Percentiles rank a stretch among this genome's conserved stretches.
Conservation (phyloP, 2,329 filamentous ascomycete genomes). For the Epichloe sibirici region DNA sequence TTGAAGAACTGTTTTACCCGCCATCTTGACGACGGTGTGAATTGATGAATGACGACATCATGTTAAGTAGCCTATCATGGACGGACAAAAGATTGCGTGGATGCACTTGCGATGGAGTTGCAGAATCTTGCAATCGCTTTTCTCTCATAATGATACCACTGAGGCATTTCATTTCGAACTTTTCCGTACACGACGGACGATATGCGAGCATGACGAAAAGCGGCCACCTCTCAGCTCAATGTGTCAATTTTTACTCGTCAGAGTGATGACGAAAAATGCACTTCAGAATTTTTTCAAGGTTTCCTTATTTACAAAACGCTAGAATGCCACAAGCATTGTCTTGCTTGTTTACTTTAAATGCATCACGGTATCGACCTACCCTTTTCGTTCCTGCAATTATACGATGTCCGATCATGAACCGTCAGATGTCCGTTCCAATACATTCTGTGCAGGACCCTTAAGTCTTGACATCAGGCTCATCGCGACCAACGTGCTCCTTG, state of each 20-base stretch:
- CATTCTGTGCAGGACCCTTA: slow-evolving; percentile 29
- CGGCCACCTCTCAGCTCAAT: background rate
- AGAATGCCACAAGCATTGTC: background rate
- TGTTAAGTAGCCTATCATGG: background rate
- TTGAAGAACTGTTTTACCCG: slow-evolving; percentile 28
- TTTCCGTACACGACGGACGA: background rate
- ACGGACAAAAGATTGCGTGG: background rate
- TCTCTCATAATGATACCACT: background rate
- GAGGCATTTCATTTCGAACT: background rate
- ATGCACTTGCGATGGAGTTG: background rate
- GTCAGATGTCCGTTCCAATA: background rate
- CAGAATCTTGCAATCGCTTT: background rate
- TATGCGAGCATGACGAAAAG: background rate
- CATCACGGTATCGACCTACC: background rate
- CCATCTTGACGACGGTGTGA: background rate
- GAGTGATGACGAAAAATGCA: background rate
- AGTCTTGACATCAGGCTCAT: slow-evolving; percentile 93
- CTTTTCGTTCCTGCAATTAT: background rate
- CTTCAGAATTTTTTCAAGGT: background rate
- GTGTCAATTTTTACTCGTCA: background rate
- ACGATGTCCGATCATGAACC: background rate
- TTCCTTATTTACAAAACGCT: slow-evolving; percentile 1
- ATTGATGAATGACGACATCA: background rate
- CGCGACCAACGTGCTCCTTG: slow-evolving; percentile 84
- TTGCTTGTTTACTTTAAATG: background rate